These are phyloP conservation scores for Sugiyamaella marilandica DNA, from an alignment of 805 yeast species.

Conservation along the genomic window DNA sequence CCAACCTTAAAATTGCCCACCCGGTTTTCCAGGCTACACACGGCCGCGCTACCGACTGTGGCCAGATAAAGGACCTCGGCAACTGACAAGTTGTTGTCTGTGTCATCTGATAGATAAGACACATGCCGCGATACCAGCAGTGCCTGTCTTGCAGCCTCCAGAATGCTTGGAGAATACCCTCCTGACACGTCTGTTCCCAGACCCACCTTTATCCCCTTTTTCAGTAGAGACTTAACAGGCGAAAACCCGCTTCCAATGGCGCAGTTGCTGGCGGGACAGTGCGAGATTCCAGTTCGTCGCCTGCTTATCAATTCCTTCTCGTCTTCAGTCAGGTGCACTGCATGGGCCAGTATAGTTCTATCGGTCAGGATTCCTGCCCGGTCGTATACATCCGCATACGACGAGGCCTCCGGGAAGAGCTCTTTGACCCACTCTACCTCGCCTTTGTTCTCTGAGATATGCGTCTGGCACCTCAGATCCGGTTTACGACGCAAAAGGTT, in stretches of 20 bases:
- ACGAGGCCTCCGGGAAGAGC: slow-evolving; percentile 64
- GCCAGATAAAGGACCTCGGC: slow-evolving; percentile 75
- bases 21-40: slow-evolving; percentile 50
- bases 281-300: slow-evolving; percentile 69
- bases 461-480: slow-evolving; percentile 77
- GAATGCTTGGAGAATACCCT: slow-evolving; percentile 63
- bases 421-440: slow-evolving; percentile 72
- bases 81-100: slow-evolving; percentile 49
- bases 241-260: slow-evolving; percentile 89
- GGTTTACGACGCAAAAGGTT: slow-evolving; percentile 40
- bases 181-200: slow-evolving; percentile 80
- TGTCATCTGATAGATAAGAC: slow-evolving; percentile 50
- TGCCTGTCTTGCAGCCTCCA: slow-evolving; percentile 65
- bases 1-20: slow-evolving; percentile 75
- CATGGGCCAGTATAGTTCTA: slow-evolving; percentile 83
- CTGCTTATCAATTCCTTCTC: slow-evolving; percentile 57
- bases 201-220: slow-evolving; percentile 66
- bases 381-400: slow-evolving; percentile 76
- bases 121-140: slow-evolving; percentile 65
- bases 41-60: slow-evolving; percentile 85
- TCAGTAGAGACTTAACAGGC: slow-evolving; percentile 63
- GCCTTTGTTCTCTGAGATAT: slow-evolving; percentile 71
- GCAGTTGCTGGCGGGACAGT: slow-evolving; percentile 90
- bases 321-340: slow-evolving; percentile 62
- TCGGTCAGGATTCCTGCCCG: slow-evolving; percentile 52